phyloP scores from a whole-genome alignment of 2,329 filamentous ascomycete genomes.

The Phoma herbarum region DNA sequence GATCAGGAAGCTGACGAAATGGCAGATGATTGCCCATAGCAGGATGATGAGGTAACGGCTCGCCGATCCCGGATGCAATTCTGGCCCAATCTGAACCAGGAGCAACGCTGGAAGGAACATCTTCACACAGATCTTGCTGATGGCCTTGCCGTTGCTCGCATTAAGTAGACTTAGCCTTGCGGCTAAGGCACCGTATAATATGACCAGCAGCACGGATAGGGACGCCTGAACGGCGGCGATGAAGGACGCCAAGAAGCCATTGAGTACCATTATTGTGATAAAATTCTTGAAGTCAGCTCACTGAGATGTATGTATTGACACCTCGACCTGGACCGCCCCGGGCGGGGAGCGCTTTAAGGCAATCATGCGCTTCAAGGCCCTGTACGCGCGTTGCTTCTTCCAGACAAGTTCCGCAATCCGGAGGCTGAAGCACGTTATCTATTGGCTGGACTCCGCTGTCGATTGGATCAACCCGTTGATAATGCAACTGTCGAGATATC shows the following conservation, averaged over 20 bases:
- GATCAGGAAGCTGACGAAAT: conserved; percentile 58
- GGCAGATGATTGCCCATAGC: conserved; percentile 61
- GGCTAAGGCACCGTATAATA: conserved; percentile 60
- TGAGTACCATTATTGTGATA: background rate
- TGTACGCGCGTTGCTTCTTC: conserved; percentile 19
- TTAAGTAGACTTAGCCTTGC: conserved; percentile 59
- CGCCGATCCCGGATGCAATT: conserved; percentile 58
- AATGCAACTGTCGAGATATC: background rate
- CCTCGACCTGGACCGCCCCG: background rate
- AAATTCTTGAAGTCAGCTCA: too few relatives aligned
- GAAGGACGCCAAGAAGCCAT: conserved; percentile 51
- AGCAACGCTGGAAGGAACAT: conserved; percentile 63
- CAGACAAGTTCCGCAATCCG: conserved; percentile 16
- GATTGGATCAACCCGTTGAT: conserved; percentile 20
- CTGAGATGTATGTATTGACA: background rate
- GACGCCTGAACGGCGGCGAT: conserved; percentile 64
- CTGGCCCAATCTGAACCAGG: conserved; percentile 61
- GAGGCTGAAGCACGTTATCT: conserved; percentile 24
- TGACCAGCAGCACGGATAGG: conserved; percentile 62
- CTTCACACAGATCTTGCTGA: conserved; percentile 62
- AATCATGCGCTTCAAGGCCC: conserved; percentile 10
- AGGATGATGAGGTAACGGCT: conserved; percentile 59
- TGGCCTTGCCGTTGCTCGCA: conserved; percentile 59
- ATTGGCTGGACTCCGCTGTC: conserved; percentile 14
- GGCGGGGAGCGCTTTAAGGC: conserved; percentile 3